Percentiles rank a stretch among this genome's conserved stretches.
Conservation (phyloP, 1,284 basidiomycete species). For the Leccinum pachyderme region DNA sequence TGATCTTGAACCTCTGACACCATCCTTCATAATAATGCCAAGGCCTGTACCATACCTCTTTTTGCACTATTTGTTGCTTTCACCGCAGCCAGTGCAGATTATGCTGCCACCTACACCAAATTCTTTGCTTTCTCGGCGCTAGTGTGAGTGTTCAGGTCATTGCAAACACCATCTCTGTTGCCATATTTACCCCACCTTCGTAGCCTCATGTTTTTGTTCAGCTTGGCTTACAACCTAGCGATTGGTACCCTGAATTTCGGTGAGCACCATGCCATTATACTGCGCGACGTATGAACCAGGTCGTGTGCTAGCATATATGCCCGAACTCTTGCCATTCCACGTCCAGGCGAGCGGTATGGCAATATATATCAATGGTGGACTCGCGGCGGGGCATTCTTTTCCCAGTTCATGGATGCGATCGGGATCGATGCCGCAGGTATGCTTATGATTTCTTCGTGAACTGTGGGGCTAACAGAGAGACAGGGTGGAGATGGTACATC, state of each 20-base stretch:
- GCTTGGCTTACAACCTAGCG: neutral
- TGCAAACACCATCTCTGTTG: neutral
- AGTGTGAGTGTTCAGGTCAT: neutral
- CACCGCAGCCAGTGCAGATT: neutral
- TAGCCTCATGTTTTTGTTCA: neutral
- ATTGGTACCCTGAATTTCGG: neutral
- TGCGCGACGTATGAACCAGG: neutral
- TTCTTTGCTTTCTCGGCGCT: neutral
- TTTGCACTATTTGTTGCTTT: neutral
- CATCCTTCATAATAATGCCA: neutral
- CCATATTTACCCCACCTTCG: neutral
- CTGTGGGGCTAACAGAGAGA: neutral
- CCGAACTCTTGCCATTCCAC: neutral
- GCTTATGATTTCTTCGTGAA: neutral
- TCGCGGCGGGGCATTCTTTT: neutral
- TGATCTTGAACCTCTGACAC: neutral
- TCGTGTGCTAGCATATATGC: neutral
- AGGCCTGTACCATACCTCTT: neutral
- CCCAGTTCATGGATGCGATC: neutral
- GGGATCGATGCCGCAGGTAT: neutral
- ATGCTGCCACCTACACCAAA: neutral
- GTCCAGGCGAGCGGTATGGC: neutral
- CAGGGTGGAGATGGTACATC: neutral
- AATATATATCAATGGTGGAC: neutral
- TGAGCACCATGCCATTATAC: neutral